Evolutionary conservation across 1,139 yeast species (phyloP), one percentile per base, ranked within the genome.

Genomic region (Yamadazyma mexicana): DNA sequence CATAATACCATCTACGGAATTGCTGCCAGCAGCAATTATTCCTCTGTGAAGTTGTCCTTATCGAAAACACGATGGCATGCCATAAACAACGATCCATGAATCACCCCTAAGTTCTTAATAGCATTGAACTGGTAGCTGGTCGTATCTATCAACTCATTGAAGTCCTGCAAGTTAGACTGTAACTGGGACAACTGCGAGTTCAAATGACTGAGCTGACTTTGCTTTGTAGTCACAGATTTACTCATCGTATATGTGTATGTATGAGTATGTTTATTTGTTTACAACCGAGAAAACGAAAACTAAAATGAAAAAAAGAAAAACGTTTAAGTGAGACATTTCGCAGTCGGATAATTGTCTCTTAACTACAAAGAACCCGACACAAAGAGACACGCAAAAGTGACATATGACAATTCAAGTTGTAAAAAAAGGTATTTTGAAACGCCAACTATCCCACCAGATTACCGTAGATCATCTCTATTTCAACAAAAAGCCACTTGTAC

Each of bases 41-140:
- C 20, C 40, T 36, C 37, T 35, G 31, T 38, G 38, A 59, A 59
- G 31, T 55, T 58, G 35, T 77, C 82, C 43, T 71, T 72, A 43
- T 77, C 85, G 55, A 79, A 78, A n/a, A 78, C 81, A 31, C 72
- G 69, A 50, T 79, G 81, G 50, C 81, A 73, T 4, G 84, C 83
- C 83, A 79, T 79, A 50, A 81, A 77, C 47, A 81, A 60, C 17
- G 81, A 68, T 1, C 84, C 85, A 47, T 82, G 87, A 46, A 79
- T 64, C 37, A 78, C 69, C 3, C 87, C 87, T 33, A 82, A 60
- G 44, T 69, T 67, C 50, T 79, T 75, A 24, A 82, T 75, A 23
- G 72, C 64, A 44, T 75, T 73, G 38, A 78, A 81, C 50, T 82
- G 87, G 18, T 68, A 68, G 9, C 78, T 66, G 1, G 86, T 77